phyloP scores from a whole-genome alignment of 2,329 filamentous ascomycete genomes.

The Xylaria sp. region DNA sequence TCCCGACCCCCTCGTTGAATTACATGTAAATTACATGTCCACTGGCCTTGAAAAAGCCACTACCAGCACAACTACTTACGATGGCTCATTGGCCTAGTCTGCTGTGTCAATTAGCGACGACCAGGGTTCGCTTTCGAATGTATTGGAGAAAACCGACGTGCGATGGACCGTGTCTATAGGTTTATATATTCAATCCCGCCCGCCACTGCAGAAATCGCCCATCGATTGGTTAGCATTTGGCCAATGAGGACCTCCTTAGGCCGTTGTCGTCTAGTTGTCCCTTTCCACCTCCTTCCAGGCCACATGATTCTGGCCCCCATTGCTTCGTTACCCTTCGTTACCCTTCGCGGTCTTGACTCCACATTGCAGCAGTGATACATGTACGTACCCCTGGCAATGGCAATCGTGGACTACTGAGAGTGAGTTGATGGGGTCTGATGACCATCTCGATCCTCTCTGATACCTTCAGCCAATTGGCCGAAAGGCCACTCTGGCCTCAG shows the following conservation, averaged over 20 bases:
- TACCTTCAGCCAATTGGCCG: neutral
- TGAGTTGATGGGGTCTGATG: conserved; percentile 14
- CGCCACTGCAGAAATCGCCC: neutral
- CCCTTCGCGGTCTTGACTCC: conserved; percentile 8
- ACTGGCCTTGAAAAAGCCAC: neutral
- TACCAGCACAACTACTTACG: neutral
- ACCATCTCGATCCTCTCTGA: conserved; percentile 10
- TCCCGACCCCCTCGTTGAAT: neutral
- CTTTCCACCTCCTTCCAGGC: conserved; percentile 11
- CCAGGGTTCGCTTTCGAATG: neutral
- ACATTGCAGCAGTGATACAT: conserved; percentile 13
- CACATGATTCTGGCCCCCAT: conserved; percentile 2
- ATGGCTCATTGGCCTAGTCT: conserved; percentile 1
- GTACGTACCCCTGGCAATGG: conserved; percentile 16
- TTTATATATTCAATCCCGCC: conserved; percentile 21
- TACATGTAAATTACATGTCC: too few relatives aligned
- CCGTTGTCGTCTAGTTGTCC: conserved; percentile 5
- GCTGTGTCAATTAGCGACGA: conserved; percentile 6
- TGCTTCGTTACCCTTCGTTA: conserved; percentile 13
- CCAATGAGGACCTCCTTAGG: conserved; percentile 7
- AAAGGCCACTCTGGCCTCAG: neutral
- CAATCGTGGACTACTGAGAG: conserved; percentile 26
- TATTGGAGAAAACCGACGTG: neutral
- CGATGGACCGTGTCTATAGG: conserved; percentile 2
- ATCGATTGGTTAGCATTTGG: conserved; percentile 5